Percentiles rank a stretch among this genome's conserved stretches.
phyloP scores from a whole-genome alignment of 2,329 filamentous ascomycete species.

The Calonectria pseudoturangicola region DNA sequence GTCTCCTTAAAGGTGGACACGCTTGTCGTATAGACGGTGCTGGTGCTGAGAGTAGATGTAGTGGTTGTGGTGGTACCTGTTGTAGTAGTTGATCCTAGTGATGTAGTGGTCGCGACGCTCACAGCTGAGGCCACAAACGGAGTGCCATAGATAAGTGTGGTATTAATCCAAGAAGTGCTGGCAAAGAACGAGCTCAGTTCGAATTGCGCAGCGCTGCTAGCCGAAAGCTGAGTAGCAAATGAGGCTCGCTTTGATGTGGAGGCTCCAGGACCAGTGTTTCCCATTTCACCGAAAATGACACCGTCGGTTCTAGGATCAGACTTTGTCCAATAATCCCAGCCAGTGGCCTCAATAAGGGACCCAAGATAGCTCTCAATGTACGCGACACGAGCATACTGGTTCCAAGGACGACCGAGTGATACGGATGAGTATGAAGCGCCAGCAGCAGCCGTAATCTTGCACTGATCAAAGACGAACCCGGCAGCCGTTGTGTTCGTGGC shows the following conservation, averaged over 20 bases:
- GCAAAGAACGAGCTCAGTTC: slow-evolving; percentile 48
- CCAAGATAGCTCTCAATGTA: slow-evolving; percentile 47
- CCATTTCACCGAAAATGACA: slow-evolving; percentile 49
- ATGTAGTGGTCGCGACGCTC: neutral
- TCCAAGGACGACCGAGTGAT: slow-evolving; percentile 51
- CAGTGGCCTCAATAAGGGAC: slow-evolving; percentile 38
- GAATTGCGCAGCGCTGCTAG: slow-evolving; percentile 40
- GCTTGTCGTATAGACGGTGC: slow-evolving; percentile 47
- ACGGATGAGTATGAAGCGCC: slow-evolving; percentile 50
- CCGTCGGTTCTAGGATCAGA: slow-evolving; percentile 47
- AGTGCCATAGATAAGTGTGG: slow-evolving; percentile 46
- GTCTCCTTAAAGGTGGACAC: slow-evolving; percentile 45
- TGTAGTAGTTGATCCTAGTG: neutral
- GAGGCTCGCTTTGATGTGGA: slow-evolving; percentile 46
- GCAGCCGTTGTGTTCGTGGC: slow-evolving; percentile 59
- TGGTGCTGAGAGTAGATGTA: slow-evolving; percentile 37
- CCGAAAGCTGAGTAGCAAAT: slow-evolving; percentile 45
- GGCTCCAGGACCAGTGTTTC: slow-evolving; percentile 47
- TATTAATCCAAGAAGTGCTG: slow-evolving; percentile 49
- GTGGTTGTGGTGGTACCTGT: slow-evolving; percentile 20
- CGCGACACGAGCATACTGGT: slow-evolving; percentile 49
- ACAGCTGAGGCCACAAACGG: slow-evolving; percentile 44
- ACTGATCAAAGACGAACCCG: slow-evolving; percentile 60
- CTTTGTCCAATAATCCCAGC: slow-evolving; percentile 51
- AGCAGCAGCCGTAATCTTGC: slow-evolving; percentile 54